These are phyloP conservation scores for Dianthus caryophyllus DNA, from an alignment of 148 eudicot species.

Conservation along the genomic window DNA sequence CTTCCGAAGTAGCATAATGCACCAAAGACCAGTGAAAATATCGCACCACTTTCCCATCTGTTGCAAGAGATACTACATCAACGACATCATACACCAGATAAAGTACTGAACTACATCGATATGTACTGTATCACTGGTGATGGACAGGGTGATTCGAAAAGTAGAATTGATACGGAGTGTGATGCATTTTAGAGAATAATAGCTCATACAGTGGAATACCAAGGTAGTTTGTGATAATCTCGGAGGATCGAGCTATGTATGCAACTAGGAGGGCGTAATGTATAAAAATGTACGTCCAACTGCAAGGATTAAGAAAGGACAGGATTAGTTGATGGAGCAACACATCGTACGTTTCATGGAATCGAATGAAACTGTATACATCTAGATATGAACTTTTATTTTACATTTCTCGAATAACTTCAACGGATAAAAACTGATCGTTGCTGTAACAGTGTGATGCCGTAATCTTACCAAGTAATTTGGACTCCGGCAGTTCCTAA, in stretches of 20 bases:
- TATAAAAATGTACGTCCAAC: constrained; percentile 92
- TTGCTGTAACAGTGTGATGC: background rate
- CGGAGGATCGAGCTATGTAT: constrained; percentile 86
- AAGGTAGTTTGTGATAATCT: constrained; percentile 72
- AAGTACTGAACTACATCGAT: background rate
- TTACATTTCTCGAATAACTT: background rate
- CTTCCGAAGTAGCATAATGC: constrained; percentile 86
- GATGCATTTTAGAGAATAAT: constrained; percentile 14
- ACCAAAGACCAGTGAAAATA: constrained; percentile 71
- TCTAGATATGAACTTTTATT: background rate
- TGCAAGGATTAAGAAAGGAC: constrained; percentile 40
- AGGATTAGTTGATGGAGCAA: constrained; percentile 18
- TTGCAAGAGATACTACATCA: constrained; percentile 40
- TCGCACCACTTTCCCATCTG: constrained; percentile 89
- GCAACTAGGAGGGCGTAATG: constrained; percentile 95
- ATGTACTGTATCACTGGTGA: background rate
- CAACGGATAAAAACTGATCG: background rate
- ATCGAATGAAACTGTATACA: background rate
- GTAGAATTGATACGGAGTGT: background rate
- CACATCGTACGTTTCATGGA: background rate
- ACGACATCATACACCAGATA: constrained; percentile 12
- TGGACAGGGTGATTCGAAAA: background rate
- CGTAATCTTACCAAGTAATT: constrained; percentile 79
- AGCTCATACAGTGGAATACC: constrained; percentile 78
- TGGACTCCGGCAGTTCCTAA: constrained; percentile 81